Evolutionary conservation across 257 asterid genomes (phyloP).

Genomic region (Solanum appendiculatum): DNA sequence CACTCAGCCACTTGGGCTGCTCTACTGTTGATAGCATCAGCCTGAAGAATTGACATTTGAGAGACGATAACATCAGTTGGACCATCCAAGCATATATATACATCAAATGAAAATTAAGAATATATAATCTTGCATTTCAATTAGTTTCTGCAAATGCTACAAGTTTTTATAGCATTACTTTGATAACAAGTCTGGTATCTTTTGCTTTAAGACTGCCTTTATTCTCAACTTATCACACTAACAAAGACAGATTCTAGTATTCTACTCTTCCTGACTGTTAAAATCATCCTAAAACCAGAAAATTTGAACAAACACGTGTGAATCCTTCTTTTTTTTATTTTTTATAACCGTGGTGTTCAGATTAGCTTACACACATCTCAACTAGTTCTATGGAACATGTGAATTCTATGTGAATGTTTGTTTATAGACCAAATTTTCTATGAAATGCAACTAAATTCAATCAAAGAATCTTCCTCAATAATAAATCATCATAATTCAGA

Average conservation of each 20-base stretch:
- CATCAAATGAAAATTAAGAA: no score
- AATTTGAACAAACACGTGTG: neutral
- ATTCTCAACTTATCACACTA: neutral
- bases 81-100: no score
- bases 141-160: no score
- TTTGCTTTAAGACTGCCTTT: neutral
- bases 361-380: accelerated
- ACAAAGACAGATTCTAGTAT: neutral
- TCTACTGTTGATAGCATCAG: neutral
- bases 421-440: neutral
- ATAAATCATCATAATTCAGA: neutral
- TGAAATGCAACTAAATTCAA: neutral
- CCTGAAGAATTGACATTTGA: neutral
- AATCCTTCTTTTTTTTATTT: neutral
- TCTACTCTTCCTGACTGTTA: neutral
- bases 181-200: no score
- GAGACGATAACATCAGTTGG: neutral
- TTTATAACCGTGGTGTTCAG: accelerated
- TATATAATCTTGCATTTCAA: no score
- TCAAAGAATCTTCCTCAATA: neutral
- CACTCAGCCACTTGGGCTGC: neutral
- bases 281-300: neutral
- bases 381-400: neutral
- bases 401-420: neutral
- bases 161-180: no score